Conservation (phyloP, 164 flowering plant species). For the Dillenia suffruticosa region DNA sequence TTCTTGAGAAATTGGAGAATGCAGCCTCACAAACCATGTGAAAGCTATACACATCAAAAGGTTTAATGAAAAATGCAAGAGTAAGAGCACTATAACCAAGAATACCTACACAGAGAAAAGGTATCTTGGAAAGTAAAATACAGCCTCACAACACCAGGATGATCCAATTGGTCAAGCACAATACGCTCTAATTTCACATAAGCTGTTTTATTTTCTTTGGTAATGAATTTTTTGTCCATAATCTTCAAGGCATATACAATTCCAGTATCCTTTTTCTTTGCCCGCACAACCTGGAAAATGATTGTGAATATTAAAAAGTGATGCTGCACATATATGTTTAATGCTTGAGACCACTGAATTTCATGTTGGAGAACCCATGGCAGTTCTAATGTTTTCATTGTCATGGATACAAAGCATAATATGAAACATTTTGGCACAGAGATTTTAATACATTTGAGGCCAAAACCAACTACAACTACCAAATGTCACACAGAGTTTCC, state of each 20-base stretch:
- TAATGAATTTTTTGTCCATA: constrained; percentile 98
- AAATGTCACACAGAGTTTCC: too few relatives aligned
- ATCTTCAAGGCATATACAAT: constrained; percentile 93
- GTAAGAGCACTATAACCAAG: constrained; percentile 13
- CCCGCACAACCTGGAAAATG: constrained; percentile 75
- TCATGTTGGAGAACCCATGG: too few relatives aligned
- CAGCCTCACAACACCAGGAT: constrained; percentile 84
- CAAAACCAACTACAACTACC: too few relatives aligned
- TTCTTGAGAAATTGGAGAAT: too few relatives aligned
- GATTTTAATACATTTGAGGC: too few relatives aligned
- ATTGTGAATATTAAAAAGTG: background rate
- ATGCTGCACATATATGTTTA: too few relatives aligned
- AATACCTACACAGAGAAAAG: constrained; percentile 81
- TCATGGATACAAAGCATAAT: too few relatives aligned
- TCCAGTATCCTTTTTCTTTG: constrained; percentile 92
- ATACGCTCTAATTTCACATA: constrained; percentile 96
- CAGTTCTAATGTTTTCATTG: too few relatives aligned
- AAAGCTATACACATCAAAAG: too few relatives aligned
- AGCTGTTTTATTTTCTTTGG: constrained; percentile 96
- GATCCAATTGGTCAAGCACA: constrained; percentile 96
- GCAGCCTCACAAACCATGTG: too few relatives aligned
- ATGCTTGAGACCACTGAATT: too few relatives aligned
- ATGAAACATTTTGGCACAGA: too few relatives aligned
- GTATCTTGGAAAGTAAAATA: constrained; percentile 94
- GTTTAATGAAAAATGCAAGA: background rate